Evolutionary conservation across 2,329 filamentous ascomycete genomes (phyloP), one percentile per base, ranked within the genome.

Genomic region (Chaetomiaceae sp.): DNA sequence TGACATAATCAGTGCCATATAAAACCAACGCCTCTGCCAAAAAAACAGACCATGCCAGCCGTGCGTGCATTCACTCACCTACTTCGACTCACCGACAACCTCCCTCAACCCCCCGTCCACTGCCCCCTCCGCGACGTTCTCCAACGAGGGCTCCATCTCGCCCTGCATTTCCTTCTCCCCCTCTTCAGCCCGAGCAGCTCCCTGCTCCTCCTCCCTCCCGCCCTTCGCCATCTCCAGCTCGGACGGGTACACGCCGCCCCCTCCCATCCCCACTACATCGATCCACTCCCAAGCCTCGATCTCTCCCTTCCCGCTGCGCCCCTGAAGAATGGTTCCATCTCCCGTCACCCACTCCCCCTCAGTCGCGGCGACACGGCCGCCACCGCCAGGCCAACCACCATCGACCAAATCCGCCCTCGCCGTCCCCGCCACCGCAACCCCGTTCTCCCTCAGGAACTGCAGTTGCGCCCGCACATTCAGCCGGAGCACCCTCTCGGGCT

Each of bases 401-500:
- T 81, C 79, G 2, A 77, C 68, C 5, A 82, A 64, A 45, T 80
- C 80, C 23, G 67, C 73, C 3, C 67, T 61, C 67, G 71, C 76
- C 0, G 80, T 84, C 8, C 73, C 68, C 0, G 73, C 72, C 1
- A 85, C 73, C 0, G 72, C 64, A 1, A 82, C 66, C 2, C 68
- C 71, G 48, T 80, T 79, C 21, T 65, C 66, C 0, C 82, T 71
- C 6, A 86, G 61, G 5, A 82, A 66, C 66, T 85, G 81, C 44
- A 84, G 67, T 21, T 79, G 69, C 2, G 82, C 81, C 1, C 82
- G 72, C 4, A 80, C 69, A 58, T 86, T 86, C 2, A 85, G 70
- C 18, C 79, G 73, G 45, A 86, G 66, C 0, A 79, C 76, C 11
- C 80, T 73, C 63, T 83, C 81, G 0, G 82, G 82, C 41, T 6